Evolutionary conservation across 306 rosid species (phyloP).

Genomic region (Morella rubra): DNA sequence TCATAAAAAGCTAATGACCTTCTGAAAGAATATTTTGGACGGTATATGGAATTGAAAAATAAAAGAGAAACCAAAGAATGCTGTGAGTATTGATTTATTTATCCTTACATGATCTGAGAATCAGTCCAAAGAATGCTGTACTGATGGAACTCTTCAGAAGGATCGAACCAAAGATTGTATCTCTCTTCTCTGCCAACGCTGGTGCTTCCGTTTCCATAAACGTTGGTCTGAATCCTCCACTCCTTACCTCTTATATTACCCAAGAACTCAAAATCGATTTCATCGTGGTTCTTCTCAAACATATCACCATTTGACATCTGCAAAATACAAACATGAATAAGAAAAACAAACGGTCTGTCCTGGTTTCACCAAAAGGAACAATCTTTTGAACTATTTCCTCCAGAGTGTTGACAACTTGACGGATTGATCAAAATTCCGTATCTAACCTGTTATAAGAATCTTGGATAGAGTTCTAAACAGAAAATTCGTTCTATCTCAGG

Average conservation of each 20-base stretch:
- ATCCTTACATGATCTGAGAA: constrained; percentile 79
- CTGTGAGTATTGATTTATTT: not conserved
- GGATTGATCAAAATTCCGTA: not conserved
- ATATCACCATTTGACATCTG: constrained; percentile 95
- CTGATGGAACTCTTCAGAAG: constrained; percentile 80
- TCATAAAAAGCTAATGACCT: not conserved
- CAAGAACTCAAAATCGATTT: constrained; percentile 92
- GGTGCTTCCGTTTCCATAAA: constrained; percentile 98
- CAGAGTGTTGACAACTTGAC: not conserved
- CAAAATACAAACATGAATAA: constrained; percentile 8
- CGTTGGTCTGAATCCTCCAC: constrained; percentile 94
- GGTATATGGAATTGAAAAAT: too few relatives aligned
- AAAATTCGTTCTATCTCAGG: not conserved
- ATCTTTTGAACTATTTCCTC: not conserved
- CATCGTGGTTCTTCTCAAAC: constrained; percentile 85
- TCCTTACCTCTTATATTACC: constrained; percentile 93
- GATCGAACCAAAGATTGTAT: constrained; percentile 89
- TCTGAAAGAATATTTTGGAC: not conserved
- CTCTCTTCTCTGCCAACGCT: constrained; percentile 87
- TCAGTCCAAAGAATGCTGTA: constrained; percentile 88
- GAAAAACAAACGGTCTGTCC: not conserved
- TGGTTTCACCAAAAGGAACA: not conserved
- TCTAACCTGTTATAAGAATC: not conserved
- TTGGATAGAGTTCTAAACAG: too few relatives aligned
- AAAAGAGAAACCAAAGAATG: too few relatives aligned